These are phyloP conservation scores for Phytophthora cajani DNA, from an alignment of 352 stramenopile species.

Conservation along the genomic window DNA sequence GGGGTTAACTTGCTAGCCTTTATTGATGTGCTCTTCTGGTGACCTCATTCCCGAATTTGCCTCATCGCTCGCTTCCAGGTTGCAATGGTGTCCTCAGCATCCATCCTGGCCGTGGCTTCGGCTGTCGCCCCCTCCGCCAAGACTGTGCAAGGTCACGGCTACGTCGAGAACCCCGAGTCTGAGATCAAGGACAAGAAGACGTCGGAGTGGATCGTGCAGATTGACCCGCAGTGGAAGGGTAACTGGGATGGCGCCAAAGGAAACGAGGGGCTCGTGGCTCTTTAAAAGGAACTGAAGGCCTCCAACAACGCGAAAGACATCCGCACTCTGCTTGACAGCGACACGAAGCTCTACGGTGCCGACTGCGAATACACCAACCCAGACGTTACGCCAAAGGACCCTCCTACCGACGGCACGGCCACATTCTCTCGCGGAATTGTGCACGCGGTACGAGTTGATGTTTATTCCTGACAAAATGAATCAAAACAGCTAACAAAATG, in stretches of 20 bases:
- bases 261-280: slow-evolving; percentile 23
- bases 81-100: slow-evolving; percentile 18
- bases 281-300: slow-evolving; percentile 35
- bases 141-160: slow-evolving; percentile 31
- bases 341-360: slow-evolving; percentile 31
- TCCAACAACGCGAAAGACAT: slow-evolving; percentile 32
- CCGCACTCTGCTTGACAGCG: slow-evolving; percentile 28
- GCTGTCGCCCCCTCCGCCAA: slow-evolving; percentile 8
- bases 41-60: slow-evolving; percentile 22
- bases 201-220: slow-evolving; percentile 43
- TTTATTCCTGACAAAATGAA: no score
- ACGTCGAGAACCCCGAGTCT: slow-evolving; percentile 31
- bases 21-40: slow-evolving; percentile 26
- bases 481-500: no score
- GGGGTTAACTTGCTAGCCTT: not conserved
- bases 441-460: slow-evolving; percentile 7
- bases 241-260: slow-evolving; percentile 29
- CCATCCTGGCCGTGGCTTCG: slow-evolving; percentile 3
- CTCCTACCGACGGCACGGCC: slow-evolving; percentile 29
- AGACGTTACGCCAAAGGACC: slow-evolving; percentile 21
- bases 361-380: slow-evolving; percentile 42
- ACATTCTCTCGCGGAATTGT: slow-evolving; percentile 43
- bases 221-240: slow-evolving; percentile 38
- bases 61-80: not conserved
- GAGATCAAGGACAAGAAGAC: slow-evolving; percentile 36